phyloP scores from a whole-genome alignment of 768 basidiomycete genomes.

The Rhizopogon roseolus region DNA sequence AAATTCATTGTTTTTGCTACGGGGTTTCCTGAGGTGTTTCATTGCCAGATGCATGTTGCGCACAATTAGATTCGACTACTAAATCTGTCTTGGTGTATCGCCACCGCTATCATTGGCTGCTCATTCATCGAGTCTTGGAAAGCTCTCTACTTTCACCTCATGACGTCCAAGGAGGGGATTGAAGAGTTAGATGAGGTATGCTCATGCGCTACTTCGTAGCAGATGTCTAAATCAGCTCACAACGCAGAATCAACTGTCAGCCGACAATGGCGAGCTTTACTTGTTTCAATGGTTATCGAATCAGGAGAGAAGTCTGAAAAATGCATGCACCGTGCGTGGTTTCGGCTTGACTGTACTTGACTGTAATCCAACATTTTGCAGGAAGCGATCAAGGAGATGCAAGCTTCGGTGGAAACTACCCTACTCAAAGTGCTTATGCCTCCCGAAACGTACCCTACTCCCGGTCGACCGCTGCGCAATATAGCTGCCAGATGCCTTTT shows the following conservation, averaged over 20 bases:
- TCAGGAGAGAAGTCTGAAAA: slow-evolving; percentile 53
- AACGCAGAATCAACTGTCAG: slow-evolving; percentile 56
- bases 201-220: background rate
- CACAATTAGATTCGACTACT: too few species aligned
- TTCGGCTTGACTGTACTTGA: background rate
- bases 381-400: slow-evolving; percentile 64
- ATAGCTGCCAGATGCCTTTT: slow-evolving; percentile 76
- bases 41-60: too few species aligned
- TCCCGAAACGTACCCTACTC: slow-evolving; percentile 64
- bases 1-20: too few species aligned
- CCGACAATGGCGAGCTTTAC: slow-evolving; percentile 78
- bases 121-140: too few species aligned
- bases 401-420: slow-evolving; percentile 55
- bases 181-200: slow-evolving; percentile 29
- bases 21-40: too few species aligned
- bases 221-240: background rate
- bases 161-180: slow-evolving; percentile 20
- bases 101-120: too few species aligned
- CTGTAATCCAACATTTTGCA: slow-evolving; percentile 23
- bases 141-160: slow-evolving; percentile 1
- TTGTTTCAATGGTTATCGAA: slow-evolving; percentile 79
- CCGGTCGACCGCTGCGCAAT: slow-evolving; percentile 83
- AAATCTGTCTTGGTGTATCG: too few species aligned
- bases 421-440: slow-evolving; percentile 67
- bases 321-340: slow-evolving; percentile 46